Conservation (phyloP, 805 yeast species). For the Wickerhamomyces alni region DNA sequence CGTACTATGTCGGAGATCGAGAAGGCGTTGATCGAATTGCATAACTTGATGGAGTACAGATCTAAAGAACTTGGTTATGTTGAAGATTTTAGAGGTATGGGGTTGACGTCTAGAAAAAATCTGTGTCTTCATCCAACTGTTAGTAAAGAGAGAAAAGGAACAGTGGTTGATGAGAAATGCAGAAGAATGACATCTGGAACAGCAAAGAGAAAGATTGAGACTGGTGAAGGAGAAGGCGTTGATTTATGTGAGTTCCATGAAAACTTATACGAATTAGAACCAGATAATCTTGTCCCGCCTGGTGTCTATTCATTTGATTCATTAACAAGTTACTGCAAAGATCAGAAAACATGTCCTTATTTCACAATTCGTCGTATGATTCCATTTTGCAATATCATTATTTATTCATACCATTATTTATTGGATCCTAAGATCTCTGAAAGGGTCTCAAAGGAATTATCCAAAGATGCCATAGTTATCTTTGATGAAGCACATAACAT, state of each 20-base stretch:
- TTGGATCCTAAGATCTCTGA: conserved; percentile 97
- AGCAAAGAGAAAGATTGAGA: conserved; percentile 58
- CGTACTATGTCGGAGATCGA: conserved; percentile 99
- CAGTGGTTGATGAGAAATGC: conserved; percentile 92
- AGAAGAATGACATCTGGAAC: conserved; percentile 92
- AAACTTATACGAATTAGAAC: conserved; percentile 78
- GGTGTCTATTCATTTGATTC: conserved; percentile 95
- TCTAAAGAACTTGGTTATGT: conserved; percentile 74
- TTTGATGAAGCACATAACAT: conserved; percentile 99
- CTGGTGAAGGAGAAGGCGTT: conserved; percentile 49
- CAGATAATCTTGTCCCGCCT: conserved; percentile 80
- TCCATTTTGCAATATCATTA: conserved; percentile 85
- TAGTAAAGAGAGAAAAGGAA: conserved; percentile 83
- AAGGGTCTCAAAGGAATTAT: conserved; percentile 85
- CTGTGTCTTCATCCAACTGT: conserved; percentile 87
- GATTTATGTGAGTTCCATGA: conserved; percentile 86
- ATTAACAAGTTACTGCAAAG: conserved; percentile 69
- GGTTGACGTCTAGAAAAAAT: conserved; percentile 91
- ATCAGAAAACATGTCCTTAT: conserved; percentile 85
- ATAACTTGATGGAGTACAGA: conserved; percentile 82
- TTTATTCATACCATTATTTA: conserved; percentile 93
- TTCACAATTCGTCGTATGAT: conserved; percentile 98
- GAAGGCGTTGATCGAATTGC: conserved; percentile 89
- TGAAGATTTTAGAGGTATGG: conserved; percentile 92
- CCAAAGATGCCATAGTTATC: conserved; percentile 88